Conservation (phyloP, 768 basidiomycete genomes). For the Xanthoconium stramineum region DNA sequence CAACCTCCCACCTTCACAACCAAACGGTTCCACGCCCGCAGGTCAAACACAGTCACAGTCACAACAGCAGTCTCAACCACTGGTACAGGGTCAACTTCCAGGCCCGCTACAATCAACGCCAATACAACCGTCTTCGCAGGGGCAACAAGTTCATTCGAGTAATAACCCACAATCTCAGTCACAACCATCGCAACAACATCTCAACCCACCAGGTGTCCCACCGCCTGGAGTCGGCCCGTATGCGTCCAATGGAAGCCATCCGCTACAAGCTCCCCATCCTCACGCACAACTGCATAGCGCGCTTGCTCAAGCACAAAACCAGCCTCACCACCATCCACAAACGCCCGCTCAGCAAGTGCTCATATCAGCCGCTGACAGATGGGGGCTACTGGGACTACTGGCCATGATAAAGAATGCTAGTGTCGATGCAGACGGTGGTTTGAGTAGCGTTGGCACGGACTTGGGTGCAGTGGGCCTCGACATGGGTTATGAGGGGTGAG, state of each 20-base stretch:
- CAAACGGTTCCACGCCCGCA: slow-evolving; percentile 23
- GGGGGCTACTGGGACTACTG: slow-evolving; percentile 86
- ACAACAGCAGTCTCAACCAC: slow-evolving; percentile 23
- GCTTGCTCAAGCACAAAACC: slow-evolving; percentile 29
- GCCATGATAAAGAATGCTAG: slow-evolving; percentile 81
- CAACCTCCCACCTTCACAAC: slow-evolving; percentile 37
- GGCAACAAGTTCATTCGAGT: slow-evolving; percentile 30
- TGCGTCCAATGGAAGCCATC: slow-evolving; percentile 36
- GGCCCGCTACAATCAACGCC: slow-evolving; percentile 18
- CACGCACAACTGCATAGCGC: slow-evolving; percentile 35
- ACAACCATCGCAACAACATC: slow-evolving; percentile 42
- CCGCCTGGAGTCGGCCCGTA: slow-evolving; percentile 36
- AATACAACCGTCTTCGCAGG: slow-evolving; percentile 28
- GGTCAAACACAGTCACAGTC: slow-evolving; percentile 24
- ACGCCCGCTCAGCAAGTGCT: slow-evolving; percentile 93
- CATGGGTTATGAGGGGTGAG: slow-evolving; percentile 79
- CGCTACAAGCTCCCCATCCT: slow-evolving; percentile 28
- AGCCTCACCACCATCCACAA: slow-evolving; percentile 59
- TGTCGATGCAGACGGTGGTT: slow-evolving; percentile 71
- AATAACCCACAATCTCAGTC: slow-evolving; percentile 31
- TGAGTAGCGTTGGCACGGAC: slow-evolving; percentile 87
- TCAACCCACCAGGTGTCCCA: slow-evolving; percentile 51
- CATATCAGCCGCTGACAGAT: slow-evolving; percentile 89
- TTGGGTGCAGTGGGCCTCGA: slow-evolving; percentile 90
- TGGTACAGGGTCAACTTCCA: slow-evolving; percentile 22